Base-by-base conservation (phyloP, 1,139 yeast species). In the Debaryomyces subglobosus region DNA sequence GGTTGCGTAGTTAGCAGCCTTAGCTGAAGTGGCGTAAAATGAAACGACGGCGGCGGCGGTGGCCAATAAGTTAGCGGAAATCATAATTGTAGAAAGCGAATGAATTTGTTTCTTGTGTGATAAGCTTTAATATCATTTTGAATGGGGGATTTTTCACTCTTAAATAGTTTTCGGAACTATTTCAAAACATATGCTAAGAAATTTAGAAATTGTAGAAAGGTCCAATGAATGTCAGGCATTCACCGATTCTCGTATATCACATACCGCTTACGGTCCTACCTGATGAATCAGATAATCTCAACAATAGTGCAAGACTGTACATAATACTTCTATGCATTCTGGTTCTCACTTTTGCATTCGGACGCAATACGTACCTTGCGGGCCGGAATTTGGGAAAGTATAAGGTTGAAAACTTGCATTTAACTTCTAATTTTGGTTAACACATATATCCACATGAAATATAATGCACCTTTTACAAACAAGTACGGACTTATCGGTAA, bases 1-100 rank as follows among this genome's bases (percentile, higher is more conserved):
- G 13, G 80, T 74, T 36, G 62, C 61, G 56, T 63, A 73, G 9
- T 34, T 34, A 34, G 37, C 37, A 47, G 59, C 43, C 36, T 48
- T 51, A 25, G 36, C 44, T 13, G 38, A 40, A 23, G 43, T 34
- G 18, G 45, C 49, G 16, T 24, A 25, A 25, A 37, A 27, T 20
- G 35, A 32, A 15, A 32, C 35, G 18, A 32, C 9, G 29, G 29
- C 29, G 35, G 39, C 46, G 16, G 46, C 34, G 23, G 27, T 32
- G 25, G 53, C 42, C 4, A 51, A 47, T 21, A 38, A 20, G 6
- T 27, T 38, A 5, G n/a, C 27, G 36, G 38, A 36, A 15, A 43
- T 13, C 40, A 43, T 23, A 35, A 30, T 36, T 41, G 36, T 43
- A 34, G 18, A 18, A 37, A 43, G 27, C 36, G 45, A 42, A 21